Evolutionary conservation across 2,329 filamentous ascomycete species (phyloP).

Genomic region (Beauveria caledonica): DNA sequence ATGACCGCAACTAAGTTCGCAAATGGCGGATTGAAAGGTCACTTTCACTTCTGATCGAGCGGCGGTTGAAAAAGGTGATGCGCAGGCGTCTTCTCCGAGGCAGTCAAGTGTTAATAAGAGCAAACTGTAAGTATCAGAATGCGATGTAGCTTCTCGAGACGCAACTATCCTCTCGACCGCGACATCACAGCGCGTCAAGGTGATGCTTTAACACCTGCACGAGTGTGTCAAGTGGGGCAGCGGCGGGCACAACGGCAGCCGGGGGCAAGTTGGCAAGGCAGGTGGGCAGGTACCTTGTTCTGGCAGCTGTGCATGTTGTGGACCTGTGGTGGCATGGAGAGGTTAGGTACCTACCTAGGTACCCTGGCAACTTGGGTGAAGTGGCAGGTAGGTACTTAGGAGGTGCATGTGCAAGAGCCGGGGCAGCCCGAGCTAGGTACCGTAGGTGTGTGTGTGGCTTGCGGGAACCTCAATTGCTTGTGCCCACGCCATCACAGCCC

Average conservation of each 20-base stretch:
- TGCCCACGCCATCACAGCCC: neutral
- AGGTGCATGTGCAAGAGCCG: neutral
- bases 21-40: neutral
- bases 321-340: neutral
- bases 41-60: neutral
- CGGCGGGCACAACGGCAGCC: neutral
- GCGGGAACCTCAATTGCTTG: neutral
- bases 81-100: neutral
- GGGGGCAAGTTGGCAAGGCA: no score
- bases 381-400: neutral
- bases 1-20: constrained; percentile 1
- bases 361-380: neutral
- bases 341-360: neutral
- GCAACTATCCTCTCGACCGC: neutral
- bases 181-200: neutral
- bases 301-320: neutral
- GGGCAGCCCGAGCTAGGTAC: neutral
- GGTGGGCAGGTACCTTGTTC: neutral
- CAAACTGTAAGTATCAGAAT: neutral
- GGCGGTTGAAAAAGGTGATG: neutral
- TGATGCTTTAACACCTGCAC: neutral
- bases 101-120: neutral
- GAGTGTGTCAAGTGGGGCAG: constrained; percentile 4
- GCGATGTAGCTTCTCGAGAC: neutral
- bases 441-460: neutral